phyloP scores from a whole-genome alignment of 2,329 filamentous ascomycete genomes.

The Exutisphaerella laricina region DNA sequence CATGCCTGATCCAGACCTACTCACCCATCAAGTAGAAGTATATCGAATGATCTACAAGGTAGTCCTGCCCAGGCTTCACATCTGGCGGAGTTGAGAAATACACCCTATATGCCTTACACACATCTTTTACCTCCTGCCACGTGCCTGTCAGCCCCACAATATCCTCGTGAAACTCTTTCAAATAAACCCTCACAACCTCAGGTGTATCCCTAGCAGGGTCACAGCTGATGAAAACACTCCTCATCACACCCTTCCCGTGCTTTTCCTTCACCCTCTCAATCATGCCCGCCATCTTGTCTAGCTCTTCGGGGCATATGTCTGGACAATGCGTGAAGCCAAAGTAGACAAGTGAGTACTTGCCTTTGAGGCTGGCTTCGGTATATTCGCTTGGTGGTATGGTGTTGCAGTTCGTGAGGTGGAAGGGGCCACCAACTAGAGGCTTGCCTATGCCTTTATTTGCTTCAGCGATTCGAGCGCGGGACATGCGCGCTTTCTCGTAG shows the following conservation, averaged over 20 bases:
- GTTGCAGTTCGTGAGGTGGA: slow-evolving; percentile 75
- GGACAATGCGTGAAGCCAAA: slow-evolving; percentile 98
- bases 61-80: slow-evolving; percentile 90
- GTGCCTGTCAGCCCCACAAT: slow-evolving; percentile 87
- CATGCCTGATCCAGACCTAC: slow-evolving; percentile 24
- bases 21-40: slow-evolving; percentile 96
- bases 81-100: slow-evolving; percentile 92
- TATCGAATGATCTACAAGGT: slow-evolving; percentile 96
- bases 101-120: slow-evolving; percentile 93
- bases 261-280: slow-evolving; percentile 60
- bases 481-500: slow-evolving; percentile 84
- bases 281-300: slow-evolving; percentile 99
- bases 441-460: slow-evolving; percentile 87
- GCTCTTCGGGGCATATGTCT: slow-evolving; percentile 97
- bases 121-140: slow-evolving; percentile 87
- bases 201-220: slow-evolving; percentile 90
- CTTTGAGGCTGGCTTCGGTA: slow-evolving; percentile 74
- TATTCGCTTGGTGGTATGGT: slow-evolving; percentile 59
- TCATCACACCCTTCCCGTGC: slow-evolving; percentile 51
- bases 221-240: slow-evolving; percentile 89
- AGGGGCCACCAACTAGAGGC: slow-evolving; percentile 87
- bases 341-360: slow-evolving; percentile 84
- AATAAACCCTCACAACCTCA: slow-evolving; percentile 74
- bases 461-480: slow-evolving; percentile 81
- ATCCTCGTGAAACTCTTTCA: slow-evolving; percentile 81